Evolutionary conservation across 495 filamentous ascomycete genomes (phyloP), one percentile per base, ranked within the genome.

Genomic region (Tuber umbilicatum): DNA sequence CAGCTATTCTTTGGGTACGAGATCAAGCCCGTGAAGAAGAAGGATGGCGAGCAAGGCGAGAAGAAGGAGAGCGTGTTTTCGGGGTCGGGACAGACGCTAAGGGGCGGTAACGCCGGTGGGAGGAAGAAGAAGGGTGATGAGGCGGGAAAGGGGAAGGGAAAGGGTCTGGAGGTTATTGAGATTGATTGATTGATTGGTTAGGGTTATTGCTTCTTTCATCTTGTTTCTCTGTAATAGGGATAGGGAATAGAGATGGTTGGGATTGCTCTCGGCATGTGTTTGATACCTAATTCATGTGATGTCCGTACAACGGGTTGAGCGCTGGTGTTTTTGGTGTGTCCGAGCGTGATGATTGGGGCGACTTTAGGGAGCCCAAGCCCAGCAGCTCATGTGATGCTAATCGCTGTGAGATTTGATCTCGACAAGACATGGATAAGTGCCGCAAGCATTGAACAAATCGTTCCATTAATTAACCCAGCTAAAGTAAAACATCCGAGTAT

Each of bases 1-100:
- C 94, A 97, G 81, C 85, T 99, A 10, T 99, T 99, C 85, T 95
- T 99, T 77, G 95, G 95, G 17, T 99, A 98, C 80, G 90, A 95
- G 75, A 87, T 97, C 82, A 94, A 91, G 80, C 94, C 94, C 0
- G 87, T 94, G 31, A 93, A 91, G 85, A 92, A 92, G 64, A 90
- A 90, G 35, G 92, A 93, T 73, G 88, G 90, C 71, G 86, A 89
- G 70, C 88, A 88, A 41, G 89, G 89, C 68, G 85, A 88, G 40
- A 89, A 89, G 3, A 83, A 84, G 69, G 90, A 91, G 80, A 91
- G 90, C 16, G 87, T 91, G 76, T 99, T 98, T 83, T 87, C 89
- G n/a, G 95, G 95, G 0, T 87, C 90, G 60, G 95, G 95, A 0
- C 91, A 97, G 82, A 94, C 93, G n/a, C 82, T 98, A 39, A 85